phyloP scores from a whole-genome alignment of 495 filamentous ascomycete genomes.

The Penicillium dipodomyicola region DNA sequence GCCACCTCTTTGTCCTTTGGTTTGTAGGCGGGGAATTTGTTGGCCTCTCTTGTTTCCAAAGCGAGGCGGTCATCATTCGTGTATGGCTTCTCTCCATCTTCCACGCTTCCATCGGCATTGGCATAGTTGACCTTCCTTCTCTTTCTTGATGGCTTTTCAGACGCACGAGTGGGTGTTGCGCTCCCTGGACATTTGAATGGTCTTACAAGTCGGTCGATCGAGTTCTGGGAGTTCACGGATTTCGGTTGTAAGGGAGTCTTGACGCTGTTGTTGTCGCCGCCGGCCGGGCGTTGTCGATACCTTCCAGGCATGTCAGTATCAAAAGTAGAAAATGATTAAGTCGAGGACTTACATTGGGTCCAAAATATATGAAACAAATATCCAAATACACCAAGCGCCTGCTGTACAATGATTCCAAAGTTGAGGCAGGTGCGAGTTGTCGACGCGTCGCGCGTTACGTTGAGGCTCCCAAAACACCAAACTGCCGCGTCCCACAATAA shows the following conservation, averaged over 20 bases:
- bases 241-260: conserved; percentile 39
- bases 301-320: conserved; percentile 23
- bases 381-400: neutral
- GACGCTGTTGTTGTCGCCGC: conserved; percentile 32
- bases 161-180: conserved; percentile 64
- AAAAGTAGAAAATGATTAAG: neutral
- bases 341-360: conserved; percentile 20
- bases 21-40: conserved; percentile 87
- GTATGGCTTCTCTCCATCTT: conserved; percentile 71
- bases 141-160: conserved; percentile 82
- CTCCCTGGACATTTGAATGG: conserved; percentile 94
- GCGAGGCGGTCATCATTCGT: conserved; percentile 86
- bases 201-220: conserved; percentile 69
- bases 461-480: conserved; percentile 34
- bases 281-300: conserved; percentile 43
- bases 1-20: conserved; percentile 80
- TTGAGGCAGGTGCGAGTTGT: conserved; percentile 10
- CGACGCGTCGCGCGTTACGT: conserved; percentile 31
- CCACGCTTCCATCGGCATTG: conserved; percentile 67
- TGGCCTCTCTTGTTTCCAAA: conserved; percentile 82
- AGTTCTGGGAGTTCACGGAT: conserved; percentile 51
- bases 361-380: neutral
- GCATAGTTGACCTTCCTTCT: conserved; percentile 86
- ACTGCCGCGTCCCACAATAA: conserved; percentile 37
- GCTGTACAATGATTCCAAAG: conserved; percentile 14